Evolutionary conservation across 352 stramenopile species (phyloP), one percentile per base, ranked within the genome.

Genomic region (Phytophthora capsici): DNA sequence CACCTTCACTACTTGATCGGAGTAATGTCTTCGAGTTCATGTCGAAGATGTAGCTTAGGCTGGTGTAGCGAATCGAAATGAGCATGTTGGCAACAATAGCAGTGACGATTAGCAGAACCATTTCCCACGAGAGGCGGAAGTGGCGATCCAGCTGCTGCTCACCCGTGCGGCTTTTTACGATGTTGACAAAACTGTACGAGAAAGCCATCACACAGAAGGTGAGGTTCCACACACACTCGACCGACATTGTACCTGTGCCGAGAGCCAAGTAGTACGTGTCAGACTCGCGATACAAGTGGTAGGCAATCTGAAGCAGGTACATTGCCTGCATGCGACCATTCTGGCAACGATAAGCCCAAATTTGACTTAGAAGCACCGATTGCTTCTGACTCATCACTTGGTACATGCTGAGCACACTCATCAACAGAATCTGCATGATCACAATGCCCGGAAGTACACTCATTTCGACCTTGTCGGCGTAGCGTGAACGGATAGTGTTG

Each of bases 261-360:
- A 79, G 71, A 3, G 63, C 66, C 19, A 75, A 37, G 17, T 73
- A 73, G 44, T 78, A 78, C 12, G 63, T 62, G 37, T 75, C 66
- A 4, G 70, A 78, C 19, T 72, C 59, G 14, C 55, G 53, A 32
- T 72, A 72, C 50, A 78, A 52, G 56, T 78, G 70, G 20, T 78
- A 78, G 6, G 66, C 63, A 36, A 78, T 70, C 47, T 78, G 70
- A 7, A 64, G 49, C 46, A 75, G 44, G 43, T 78, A 78, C 66
- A 73, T 71, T 30, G 69, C 53, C 57, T 78, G 66, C 61, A 72
- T 71, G 17, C 65, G 70, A 36, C 70, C 70, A 53, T 65, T 78
- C 53, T 78, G 70, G 47, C 70, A 78, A 12, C 62, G 61, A 22
- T 78, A 78, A 23, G 70, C 70, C 70, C 70, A 78, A 48, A 78